Conservation (phyloP, 1,139 yeast species). For the Pichia norvegensis region DNA sequence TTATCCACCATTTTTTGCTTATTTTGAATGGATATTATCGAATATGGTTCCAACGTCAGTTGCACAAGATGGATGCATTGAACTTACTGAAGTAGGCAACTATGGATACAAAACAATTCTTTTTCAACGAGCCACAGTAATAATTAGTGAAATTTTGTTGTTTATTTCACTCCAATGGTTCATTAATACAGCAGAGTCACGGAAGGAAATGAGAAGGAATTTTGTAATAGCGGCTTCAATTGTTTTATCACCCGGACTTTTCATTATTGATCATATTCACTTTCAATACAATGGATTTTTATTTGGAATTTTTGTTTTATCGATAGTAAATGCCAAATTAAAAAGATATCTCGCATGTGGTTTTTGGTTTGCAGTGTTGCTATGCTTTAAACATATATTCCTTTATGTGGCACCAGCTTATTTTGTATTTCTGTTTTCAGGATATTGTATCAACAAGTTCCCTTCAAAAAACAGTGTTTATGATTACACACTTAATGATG, state of each 20-base stretch:
- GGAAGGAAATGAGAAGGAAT: slow-evolving; percentile 38
- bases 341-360: slow-evolving; percentile 58
- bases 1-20: slow-evolving; percentile 96
- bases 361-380: slow-evolving; percentile 60
- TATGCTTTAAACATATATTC: slow-evolving; percentile 93
- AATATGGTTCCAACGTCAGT: slow-evolving; percentile 62
- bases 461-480: slow-evolving; percentile 10
- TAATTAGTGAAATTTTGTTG: slow-evolving; percentile 64
- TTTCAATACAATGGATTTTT: slow-evolving; percentile 93
- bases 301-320: slow-evolving; percentile 72
- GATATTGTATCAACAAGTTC: slow-evolving; percentile 50
- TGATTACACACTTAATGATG: slow-evolving; percentile 19
- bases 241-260: slow-evolving; percentile 79
- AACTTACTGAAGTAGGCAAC: slow-evolving; percentile 51
- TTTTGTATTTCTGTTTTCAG: slow-evolving; percentile 67
- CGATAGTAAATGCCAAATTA: slow-evolving; percentile 64
- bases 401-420: slow-evolving; percentile 92
- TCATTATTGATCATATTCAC: slow-evolving; percentile 86
- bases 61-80: slow-evolving; percentile 68
- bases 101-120: slow-evolving; percentile 74
- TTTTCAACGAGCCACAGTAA: slow-evolving; percentile 78
- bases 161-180: slow-evolving; percentile 67
- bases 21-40: slow-evolving; percentile 77
- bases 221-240: slow-evolving; percentile 79
- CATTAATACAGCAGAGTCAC: slow-evolving; percentile 42